Percentiles rank a stretch among this genome's conserved stretches.
These are phyloP conservation scores for Lentinula boryana DNA, from an alignment of 768 basidiomycete species.

Conservation along the genomic window DNA sequence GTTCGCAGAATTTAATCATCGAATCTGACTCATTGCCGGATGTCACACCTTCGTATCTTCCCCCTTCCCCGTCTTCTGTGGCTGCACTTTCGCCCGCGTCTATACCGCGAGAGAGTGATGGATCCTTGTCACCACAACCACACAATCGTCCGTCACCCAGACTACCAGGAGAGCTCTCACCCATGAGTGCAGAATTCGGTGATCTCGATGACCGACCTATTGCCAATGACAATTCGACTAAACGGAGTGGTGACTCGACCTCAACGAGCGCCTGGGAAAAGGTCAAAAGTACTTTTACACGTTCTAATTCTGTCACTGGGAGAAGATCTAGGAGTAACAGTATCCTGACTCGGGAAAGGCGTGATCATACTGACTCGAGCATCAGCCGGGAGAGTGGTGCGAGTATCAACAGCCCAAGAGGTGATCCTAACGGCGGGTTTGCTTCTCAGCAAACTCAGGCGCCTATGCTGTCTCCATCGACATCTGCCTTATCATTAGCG, in stretches of 20 bases:
- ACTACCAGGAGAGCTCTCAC: constrained; percentile 55
- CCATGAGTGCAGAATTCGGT: constrained; percentile 41
- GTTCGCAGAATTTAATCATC: constrained; percentile 56
- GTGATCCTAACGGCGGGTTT: constrained; percentile 38
- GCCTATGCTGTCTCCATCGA: constrained; percentile 50
- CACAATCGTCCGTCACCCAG: constrained; percentile 60
- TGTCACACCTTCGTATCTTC: constrained; percentile 32
- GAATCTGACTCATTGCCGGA: constrained; percentile 61
- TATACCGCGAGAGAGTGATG: constrained; percentile 34
- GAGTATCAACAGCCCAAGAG: constrained; percentile 59
- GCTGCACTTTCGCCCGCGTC: constrained; percentile 39
- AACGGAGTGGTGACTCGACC: constrained; percentile 50
- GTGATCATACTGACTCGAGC: constrained; percentile 67
- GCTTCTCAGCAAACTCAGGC: constrained; percentile 32
- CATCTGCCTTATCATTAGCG: constrained; percentile 60
- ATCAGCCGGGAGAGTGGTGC: constrained; percentile 73
- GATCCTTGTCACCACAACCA: constrained; percentile 50
- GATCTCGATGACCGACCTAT: constrained; percentile 42
- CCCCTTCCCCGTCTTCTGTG: constrained; percentile 45
- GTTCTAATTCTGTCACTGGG: constrained; percentile 60
- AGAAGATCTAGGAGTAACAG: constrained; percentile 79
- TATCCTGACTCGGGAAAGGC: constrained; percentile 57
- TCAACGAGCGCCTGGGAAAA: constrained; percentile 66
- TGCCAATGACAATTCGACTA: constrained; percentile 40
- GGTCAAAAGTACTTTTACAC: constrained; percentile 60